These are phyloP conservation scores for Cordia subcordata DNA, from an alignment of 257 asterid species.

Conservation along the genomic window DNA sequence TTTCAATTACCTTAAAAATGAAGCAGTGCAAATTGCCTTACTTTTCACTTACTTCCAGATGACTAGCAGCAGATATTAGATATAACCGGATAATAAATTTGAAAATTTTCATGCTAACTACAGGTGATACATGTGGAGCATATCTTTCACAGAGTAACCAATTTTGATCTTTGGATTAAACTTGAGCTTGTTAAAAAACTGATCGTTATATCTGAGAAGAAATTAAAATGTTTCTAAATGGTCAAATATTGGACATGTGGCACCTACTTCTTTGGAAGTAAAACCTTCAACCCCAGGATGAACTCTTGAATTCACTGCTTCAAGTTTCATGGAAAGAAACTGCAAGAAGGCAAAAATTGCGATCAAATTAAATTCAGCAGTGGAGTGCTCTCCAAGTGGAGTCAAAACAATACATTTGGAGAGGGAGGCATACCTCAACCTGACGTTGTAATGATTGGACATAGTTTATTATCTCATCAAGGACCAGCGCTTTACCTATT, in stretches of 20 bases:
- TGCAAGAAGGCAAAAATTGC: constrained; percentile 23
- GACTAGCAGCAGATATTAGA: no score
- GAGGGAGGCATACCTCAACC: constrained; percentile 56
- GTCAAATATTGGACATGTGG: constrained; percentile 5
- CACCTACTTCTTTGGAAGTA: constrained; percentile 79
- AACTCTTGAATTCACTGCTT: constrained; percentile 72
- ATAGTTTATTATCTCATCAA: constrained; percentile 86
- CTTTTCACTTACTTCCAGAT: no score
- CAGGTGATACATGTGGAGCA: no score
- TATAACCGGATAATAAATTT: no score
- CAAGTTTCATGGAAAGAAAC: constrained; percentile 95
- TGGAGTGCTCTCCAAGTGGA: constrained; percentile 1
- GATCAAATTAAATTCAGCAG: constrained; percentile 15
- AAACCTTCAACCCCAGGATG: constrained; percentile 53
- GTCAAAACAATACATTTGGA: not conserved
- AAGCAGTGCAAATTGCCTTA: no score
- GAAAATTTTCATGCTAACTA: no score
- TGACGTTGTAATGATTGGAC: constrained; percentile 84
- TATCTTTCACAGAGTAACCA: no score
- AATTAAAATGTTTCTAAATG: not conserved
- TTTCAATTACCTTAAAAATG: no score
- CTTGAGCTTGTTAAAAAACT: no score
- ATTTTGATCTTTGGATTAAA: not conserved
- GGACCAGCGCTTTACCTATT: constrained; percentile 81
- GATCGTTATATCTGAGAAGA: no score